Evolutionary conservation across 495 filamentous ascomycete genomes (phyloP).

Genomic region (Extremus antarcticus): DNA sequence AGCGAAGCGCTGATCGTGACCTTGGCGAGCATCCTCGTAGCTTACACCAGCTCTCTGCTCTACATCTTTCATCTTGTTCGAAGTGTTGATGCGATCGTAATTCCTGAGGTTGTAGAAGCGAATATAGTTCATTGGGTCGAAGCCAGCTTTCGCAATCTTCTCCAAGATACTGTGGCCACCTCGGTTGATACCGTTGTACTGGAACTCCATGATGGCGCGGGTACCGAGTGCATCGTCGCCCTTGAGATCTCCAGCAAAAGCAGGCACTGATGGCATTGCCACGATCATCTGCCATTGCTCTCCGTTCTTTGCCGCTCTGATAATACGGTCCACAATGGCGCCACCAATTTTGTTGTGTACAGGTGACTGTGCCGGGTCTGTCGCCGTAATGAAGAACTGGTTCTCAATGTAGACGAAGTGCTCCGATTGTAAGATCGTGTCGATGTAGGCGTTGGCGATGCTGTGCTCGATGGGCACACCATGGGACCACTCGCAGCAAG

Average conservation of each 20-base stretch:
- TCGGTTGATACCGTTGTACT: slow-evolving; percentile 82
- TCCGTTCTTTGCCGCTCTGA: slow-evolving; percentile 58
- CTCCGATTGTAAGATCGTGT: slow-evolving; percentile 65
- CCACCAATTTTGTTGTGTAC: slow-evolving; percentile 80
- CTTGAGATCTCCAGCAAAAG: slow-evolving; percentile 78
- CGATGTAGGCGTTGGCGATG: slow-evolving; percentile 78
- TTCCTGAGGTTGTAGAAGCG: slow-evolving; percentile 91
- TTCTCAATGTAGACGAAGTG: slow-evolving; percentile 95
- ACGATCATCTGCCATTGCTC: slow-evolving; percentile 79
- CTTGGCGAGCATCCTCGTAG: slow-evolving; percentile 59
- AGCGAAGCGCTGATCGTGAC: slow-evolving; percentile 46
- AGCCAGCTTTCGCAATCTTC: slow-evolving; percentile 34
- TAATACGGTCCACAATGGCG: slow-evolving; percentile 77
- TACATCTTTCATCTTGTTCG: slow-evolving; percentile 48
- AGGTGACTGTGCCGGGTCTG: slow-evolving; percentile 60
- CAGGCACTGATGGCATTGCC: slow-evolving; percentile 78
- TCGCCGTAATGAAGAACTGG: slow-evolving; percentile 96
- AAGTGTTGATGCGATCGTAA: slow-evolving; percentile 82
- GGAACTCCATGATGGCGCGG: slow-evolving; percentile 92
- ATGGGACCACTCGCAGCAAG: slow-evolving; percentile 48
- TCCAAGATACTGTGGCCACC: slow-evolving; percentile 82
- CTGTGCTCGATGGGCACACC: slow-evolving; percentile 50
- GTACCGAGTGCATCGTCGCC: slow-evolving; percentile 73
- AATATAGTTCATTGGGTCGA: slow-evolving; percentile 52
- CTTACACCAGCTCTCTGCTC: slow-evolving; percentile 59